phyloP scores from a whole-genome alignment of 2,329 filamentous ascomycete genomes.

The Aspergillus bombycis region DNA sequence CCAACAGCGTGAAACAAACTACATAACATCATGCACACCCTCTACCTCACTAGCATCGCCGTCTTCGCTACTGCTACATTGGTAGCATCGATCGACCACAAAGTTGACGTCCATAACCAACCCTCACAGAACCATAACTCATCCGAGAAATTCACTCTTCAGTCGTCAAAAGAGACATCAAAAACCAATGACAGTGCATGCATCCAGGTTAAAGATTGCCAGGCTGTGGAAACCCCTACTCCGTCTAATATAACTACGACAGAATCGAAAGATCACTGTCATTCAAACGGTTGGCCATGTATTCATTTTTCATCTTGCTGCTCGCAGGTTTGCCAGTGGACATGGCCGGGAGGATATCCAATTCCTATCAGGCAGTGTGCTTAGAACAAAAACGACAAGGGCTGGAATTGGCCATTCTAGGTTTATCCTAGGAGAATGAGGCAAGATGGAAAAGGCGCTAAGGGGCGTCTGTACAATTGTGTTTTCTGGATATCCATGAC shows the following conservation, averaged over 20 bases:
- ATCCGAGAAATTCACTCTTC: background rate
- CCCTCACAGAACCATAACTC: background rate
- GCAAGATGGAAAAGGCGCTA: background rate
- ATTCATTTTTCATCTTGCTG: background rate
- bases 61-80: background rate
- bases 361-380: constrained; percentile 2
- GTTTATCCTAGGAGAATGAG: background rate
- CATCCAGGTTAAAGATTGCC: background rate
- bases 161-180: background rate
- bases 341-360: constrained; percentile 1
- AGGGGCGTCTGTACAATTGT: background rate
- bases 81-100: background rate
- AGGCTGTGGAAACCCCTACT: background rate
- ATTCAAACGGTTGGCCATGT: constrained; percentile 1
- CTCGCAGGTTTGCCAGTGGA: background rate
- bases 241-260: background rate
- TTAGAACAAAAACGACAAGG: background rate
- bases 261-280: background rate
- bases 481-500: background rate
- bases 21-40: background rate
- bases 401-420: background rate
- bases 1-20: background rate
- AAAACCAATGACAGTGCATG: background rate
- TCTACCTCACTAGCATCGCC: background rate
- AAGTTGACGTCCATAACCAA: background rate